Percentiles rank a stretch among this genome's conserved stretches.
These are phyloP conservation scores for Coemansia sp. DNA, from an alignment of 192 early-diverging fungal genomes.

Conservation along the genomic window DNA sequence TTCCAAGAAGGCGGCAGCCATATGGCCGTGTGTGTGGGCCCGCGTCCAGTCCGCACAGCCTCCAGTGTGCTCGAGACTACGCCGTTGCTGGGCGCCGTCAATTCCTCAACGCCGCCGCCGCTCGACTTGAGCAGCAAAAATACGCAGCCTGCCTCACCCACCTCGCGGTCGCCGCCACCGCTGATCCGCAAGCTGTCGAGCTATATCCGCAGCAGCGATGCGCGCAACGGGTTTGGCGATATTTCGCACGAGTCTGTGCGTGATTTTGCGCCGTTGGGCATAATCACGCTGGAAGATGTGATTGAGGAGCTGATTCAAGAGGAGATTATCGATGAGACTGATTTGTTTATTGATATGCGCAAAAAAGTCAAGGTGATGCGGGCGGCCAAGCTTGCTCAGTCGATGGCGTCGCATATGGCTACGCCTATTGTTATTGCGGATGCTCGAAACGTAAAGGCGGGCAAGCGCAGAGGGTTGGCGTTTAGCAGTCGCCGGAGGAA, in stretches of 20 bases:
- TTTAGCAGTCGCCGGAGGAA: constrained; percentile 26
- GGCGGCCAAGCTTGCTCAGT: constrained; percentile 40
- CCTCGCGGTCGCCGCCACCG: constrained; percentile 16
- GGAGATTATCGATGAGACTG: constrained; percentile 78
- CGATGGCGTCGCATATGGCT: not conserved
- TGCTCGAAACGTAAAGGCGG: not conserved
- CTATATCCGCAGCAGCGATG: constrained; percentile 31
- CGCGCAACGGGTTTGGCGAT: constrained; percentile 17
- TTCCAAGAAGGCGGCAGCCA: constrained; percentile 83
- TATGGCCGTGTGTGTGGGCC: constrained; percentile 69
- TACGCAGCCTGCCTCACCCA: no score
- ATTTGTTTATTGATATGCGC: constrained; percentile 58
- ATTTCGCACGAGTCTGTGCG: constrained; percentile 42
- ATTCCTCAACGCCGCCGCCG: not conserved
- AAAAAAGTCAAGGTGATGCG: constrained; percentile 46
- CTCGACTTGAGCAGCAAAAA: no score
- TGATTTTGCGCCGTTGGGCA: constrained; percentile 59
- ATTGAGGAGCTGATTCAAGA: constrained; percentile 80
- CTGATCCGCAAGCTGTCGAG: constrained; percentile 36
- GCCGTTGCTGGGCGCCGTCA: constrained; percentile 15
- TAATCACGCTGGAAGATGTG: constrained; percentile 76
- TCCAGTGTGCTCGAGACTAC: constrained; percentile 8
- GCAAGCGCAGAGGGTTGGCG: constrained; percentile 20
- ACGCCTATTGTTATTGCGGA: not conserved
- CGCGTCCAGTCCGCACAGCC: constrained; percentile 30